Evolutionary conservation across 345 rosid genomes (phyloP).

Genomic region (Eucalyptus coolabah): DNA sequence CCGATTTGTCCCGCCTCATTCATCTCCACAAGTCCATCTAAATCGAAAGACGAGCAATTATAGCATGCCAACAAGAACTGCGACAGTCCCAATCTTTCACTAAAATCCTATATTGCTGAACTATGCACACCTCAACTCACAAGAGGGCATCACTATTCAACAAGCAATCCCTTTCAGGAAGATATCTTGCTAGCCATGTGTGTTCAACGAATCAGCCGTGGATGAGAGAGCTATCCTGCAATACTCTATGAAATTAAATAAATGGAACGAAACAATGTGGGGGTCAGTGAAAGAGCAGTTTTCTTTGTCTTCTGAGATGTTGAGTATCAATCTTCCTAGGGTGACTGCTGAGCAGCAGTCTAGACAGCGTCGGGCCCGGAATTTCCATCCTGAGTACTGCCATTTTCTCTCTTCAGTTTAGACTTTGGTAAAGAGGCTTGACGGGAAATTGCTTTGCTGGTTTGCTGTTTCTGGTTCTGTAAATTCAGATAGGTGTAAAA

Average conservation of each 20-base stretch:
- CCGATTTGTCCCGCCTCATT: neutral
- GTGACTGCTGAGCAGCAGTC: neutral
- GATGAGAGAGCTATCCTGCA: neutral
- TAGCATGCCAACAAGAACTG: neutral
- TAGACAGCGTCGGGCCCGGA: neutral
- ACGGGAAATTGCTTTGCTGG: constrained; percentile 14
- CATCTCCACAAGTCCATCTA: neutral
- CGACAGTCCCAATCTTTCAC: neutral
- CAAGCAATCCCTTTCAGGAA: neutral
- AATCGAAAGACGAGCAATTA: neutral
- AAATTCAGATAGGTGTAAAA: constrained; percentile 46
- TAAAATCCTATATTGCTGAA: neutral
- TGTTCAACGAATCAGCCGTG: neutral
- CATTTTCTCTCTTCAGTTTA: constrained; percentile 34
- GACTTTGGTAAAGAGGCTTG: constrained; percentile 20
- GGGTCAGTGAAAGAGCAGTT: neutral
- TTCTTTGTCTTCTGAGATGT: neutral
- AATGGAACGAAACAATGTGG: neutral
- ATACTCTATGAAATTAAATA: neutral
- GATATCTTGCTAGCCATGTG: neutral
- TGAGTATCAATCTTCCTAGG: neutral
- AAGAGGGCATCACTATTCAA: neutral
- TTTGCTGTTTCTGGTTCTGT: constrained; percentile 9
- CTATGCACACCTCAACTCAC: neutral
- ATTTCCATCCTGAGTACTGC: constrained; percentile 14